These are phyloP conservation scores for Sporothrix globosa DNA, from an alignment of 2,329 filamentous ascomycete species.

Conservation along the genomic window DNA sequence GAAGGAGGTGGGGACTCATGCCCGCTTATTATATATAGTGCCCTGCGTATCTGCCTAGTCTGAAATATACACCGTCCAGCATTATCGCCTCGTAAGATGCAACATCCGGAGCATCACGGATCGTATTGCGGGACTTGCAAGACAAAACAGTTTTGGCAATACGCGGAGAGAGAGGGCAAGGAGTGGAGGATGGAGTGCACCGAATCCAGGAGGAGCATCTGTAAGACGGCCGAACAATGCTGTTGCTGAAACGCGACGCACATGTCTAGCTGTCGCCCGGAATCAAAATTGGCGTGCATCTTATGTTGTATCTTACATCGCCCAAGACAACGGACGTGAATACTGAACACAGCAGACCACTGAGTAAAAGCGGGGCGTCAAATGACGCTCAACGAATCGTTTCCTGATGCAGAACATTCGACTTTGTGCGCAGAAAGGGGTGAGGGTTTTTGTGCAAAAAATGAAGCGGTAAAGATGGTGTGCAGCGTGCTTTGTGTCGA, in stretches of 20 bases:
- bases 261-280: background rate
- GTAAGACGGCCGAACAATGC: slow-evolving; percentile 14
- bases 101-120: slow-evolving; percentile 16
- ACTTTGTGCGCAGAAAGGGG: background rate
- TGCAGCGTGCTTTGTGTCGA: slow-evolving; percentile 12
- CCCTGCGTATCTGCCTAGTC: background rate
- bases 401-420: background rate
- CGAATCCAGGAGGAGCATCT: background rate
- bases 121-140: background rate
- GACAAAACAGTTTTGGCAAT: background rate
- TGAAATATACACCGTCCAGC: background rate
- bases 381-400: background rate
- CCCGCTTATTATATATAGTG: background rate
- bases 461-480: background rate
- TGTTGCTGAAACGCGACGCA: background rate
- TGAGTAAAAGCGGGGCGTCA: background rate
- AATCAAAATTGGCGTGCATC: slow-evolving; percentile 6
- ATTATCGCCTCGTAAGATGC: background rate
- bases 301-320: background rate
- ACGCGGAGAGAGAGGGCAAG: background rate
- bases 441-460: background rate
- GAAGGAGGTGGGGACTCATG: slow-evolving; percentile 6
- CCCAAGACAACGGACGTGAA: background rate
- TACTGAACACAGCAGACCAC: background rate
- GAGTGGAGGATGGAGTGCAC: background rate